phyloP scores from a whole-genome alignment of 2,329 filamentous ascomycete species.

The Fusarium pseudonygamai region DNA sequence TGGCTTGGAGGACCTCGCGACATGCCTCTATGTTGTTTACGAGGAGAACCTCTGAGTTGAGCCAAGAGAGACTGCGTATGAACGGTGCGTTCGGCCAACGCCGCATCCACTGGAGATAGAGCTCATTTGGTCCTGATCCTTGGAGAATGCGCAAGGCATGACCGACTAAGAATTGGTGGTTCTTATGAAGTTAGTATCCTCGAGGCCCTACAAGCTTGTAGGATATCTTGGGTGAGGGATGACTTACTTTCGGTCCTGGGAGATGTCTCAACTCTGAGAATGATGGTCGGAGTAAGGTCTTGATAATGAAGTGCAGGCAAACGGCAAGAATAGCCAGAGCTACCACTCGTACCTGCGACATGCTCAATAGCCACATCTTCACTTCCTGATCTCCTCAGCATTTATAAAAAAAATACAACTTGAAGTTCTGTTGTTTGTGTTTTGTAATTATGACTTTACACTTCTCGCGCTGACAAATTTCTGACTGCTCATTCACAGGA shows the following conservation, averaged over 20 bases:
- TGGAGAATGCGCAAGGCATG: conserved; percentile 9
- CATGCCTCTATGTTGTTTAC: conserved; percentile 24
- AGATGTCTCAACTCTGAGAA: neutral
- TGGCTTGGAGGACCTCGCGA: conserved; percentile 20
- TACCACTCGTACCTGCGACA: neutral
- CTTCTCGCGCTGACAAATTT: neutral
- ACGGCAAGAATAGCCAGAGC: neutral
- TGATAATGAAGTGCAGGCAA: neutral
- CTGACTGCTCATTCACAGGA: neutral
- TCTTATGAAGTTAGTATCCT: neutral
- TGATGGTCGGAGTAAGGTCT: neutral
- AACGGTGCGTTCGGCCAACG: conserved; percentile 21
- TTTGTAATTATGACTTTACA: fast-evolving
- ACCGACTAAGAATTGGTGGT: neutral
- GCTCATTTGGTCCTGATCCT: conserved; percentile 4
- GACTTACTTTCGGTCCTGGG: neutral
- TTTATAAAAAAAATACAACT: neutral
- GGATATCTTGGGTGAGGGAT: no score
- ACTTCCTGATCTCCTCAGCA: fast-evolving
- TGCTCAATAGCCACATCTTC: neutral
- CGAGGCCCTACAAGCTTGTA: fast-evolving
- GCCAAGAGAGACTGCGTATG: conserved; percentile 15
- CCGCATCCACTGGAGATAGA: conserved; percentile 20
- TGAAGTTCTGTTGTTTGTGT: fast-evolving
- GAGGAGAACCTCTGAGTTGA: conserved; percentile 16